Evolutionary conservation across 169 alveolate genomes (phyloP).

Genomic region (Plasmodium yoelii): DNA sequence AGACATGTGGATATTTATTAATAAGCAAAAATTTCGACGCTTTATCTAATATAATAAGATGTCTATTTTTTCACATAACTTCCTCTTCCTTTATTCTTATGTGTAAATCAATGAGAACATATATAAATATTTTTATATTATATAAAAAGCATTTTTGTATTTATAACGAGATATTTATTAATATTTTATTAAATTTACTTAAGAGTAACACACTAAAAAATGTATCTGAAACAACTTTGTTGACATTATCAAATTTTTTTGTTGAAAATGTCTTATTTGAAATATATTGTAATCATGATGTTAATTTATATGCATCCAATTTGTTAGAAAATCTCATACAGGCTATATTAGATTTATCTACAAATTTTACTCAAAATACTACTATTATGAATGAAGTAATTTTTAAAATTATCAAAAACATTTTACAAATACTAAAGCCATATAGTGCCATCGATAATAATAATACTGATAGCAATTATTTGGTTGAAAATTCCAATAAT

Average conservation of each 20-base stretch:
- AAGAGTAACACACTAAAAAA: constrained; percentile 45
- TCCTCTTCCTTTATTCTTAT: constrained; percentile 71
- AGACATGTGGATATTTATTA: constrained; percentile 50
- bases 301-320: constrained; percentile 69
- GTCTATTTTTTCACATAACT: constrained; percentile 58
- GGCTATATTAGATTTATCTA: constrained; percentile 37
- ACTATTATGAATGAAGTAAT: constrained; percentile 47
- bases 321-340: constrained; percentile 42
- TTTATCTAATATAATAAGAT: constrained; percentile 50
- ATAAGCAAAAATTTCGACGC: constrained; percentile 41
- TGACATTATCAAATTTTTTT: constrained; percentile 63
- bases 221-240: constrained; percentile 55
- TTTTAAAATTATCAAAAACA: constrained; percentile 57
- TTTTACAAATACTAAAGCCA: constrained; percentile 50
- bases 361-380: constrained; percentile 64
- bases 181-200: constrained; percentile 49
- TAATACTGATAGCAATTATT: neutral
- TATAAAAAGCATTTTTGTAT: constrained; percentile 64
- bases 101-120: constrained; percentile 70
- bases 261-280: constrained; percentile 67
- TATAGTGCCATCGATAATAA: neutral
- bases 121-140: constrained; percentile 69
- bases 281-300: constrained; percentile 66
- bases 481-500: neutral
- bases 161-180: constrained; percentile 70